Conservation (phyloP, 2,329 filamentous ascomycete species). For the Lachnellula willkommii region DNA sequence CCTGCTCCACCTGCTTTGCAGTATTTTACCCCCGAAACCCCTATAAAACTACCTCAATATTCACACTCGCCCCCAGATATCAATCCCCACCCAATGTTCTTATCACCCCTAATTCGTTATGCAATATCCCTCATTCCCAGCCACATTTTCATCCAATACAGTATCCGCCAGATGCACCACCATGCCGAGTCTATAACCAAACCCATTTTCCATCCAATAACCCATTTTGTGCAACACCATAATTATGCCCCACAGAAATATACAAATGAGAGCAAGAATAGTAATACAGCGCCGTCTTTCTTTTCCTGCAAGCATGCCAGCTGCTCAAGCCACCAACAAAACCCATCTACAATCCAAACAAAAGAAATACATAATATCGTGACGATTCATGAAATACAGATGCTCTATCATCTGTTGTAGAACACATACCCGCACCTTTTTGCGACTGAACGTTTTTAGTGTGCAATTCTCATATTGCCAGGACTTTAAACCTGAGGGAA, state of each 20-base stretch:
- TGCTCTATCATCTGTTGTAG: not conserved
- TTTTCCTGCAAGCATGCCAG: slow-evolving; percentile 5
- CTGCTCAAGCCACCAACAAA: slow-evolving; percentile 4
- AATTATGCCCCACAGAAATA: not conserved
- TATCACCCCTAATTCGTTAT: no score
- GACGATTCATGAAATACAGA: slow-evolving; percentile 7
- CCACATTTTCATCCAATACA: not conserved
- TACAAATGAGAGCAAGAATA: slow-evolving; percentile 6
- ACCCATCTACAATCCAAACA: slow-evolving; percentile 5
- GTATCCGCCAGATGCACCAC: not conserved
- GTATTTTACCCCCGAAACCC: no score
- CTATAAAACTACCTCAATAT: no score
- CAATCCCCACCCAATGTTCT: no score
- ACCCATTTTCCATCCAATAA: not conserved
- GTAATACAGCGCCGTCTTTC: not conserved
- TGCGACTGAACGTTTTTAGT: not conserved
- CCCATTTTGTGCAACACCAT: not conserved
- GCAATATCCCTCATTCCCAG: not conserved
- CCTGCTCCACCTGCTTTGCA: no score
- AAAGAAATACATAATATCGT: slow-evolving; percentile 17
- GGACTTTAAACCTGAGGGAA: slow-evolving; percentile 24
- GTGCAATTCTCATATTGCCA: not conserved
- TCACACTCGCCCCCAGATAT: not conserved
- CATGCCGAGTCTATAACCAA: not conserved
- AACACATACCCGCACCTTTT: not conserved